Evolutionary conservation across 768 basidiomycete species (phyloP).

Genomic region (Tulasnella sp.): DNA sequence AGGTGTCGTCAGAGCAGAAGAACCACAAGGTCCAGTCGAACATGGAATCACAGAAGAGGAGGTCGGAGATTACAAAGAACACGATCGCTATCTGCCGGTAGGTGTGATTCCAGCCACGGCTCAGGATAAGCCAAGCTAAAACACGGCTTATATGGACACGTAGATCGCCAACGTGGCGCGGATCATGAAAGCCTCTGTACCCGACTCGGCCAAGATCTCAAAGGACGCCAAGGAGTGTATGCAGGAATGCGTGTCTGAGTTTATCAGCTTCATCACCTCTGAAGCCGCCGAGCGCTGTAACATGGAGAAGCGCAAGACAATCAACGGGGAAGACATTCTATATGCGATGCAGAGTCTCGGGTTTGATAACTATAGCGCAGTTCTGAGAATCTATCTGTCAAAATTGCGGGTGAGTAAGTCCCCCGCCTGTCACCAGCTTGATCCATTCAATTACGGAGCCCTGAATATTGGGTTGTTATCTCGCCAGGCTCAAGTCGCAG

Average conservation of each 20-base stretch:
- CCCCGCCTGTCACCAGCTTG: background rate
- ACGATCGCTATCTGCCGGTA: constrained; percentile 91
- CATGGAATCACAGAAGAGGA: constrained; percentile 82
- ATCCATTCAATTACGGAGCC: background rate
- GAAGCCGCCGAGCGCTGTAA: constrained; percentile 94
- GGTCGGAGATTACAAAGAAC: constrained; percentile 88
- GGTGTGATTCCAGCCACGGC: constrained; percentile 17
- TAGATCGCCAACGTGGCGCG: constrained; percentile 97
- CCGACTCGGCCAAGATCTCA: constrained; percentile 85
- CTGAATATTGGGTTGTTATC: background rate
- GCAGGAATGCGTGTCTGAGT: constrained; percentile 96
- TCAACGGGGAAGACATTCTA: constrained; percentile 93
- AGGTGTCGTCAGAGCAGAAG: constrained; percentile 23
- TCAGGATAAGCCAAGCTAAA: background rate
- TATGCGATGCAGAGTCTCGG: constrained; percentile 89
- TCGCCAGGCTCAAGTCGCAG: background rate
- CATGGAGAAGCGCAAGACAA: constrained; percentile 93
- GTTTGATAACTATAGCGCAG: constrained; percentile 90
- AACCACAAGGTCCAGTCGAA: constrained; percentile 29
- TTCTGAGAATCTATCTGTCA: constrained; percentile 82
- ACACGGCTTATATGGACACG: background rate
- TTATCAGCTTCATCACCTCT: constrained; percentile 94
- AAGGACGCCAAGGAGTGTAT: constrained; percentile 99
- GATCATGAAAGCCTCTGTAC: constrained; percentile 91
- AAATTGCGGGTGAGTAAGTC: constrained; percentile 51